A percentile compares a stretch with the other conserved stretches of the same genome.
phyloP scores from a whole-genome alignment of 2,329 filamentous ascomycete species.

The Daldinia sp. region DNA sequence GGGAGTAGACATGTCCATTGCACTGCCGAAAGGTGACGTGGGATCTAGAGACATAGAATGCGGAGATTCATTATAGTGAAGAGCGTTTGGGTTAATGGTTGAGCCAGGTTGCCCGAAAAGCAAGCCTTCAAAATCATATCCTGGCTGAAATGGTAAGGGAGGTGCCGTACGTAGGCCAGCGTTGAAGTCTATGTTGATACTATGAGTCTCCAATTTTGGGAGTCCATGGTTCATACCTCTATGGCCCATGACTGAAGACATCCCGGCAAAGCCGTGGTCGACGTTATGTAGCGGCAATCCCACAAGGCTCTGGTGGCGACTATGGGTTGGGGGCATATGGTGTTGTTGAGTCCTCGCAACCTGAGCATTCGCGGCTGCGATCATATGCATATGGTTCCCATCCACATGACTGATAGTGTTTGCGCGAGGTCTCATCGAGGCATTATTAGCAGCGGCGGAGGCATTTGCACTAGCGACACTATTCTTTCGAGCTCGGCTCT shows the following conservation, averaged over 20 bases:
- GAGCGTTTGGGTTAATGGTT: slow-evolving; percentile 74
- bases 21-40: slow-evolving; percentile 66
- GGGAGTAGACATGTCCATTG: slow-evolving; percentile 62
- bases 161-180: slow-evolving; percentile 82
- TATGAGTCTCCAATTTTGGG: slow-evolving; percentile 83
- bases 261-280: slow-evolving; percentile 74
- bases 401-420: slow-evolving; percentile 98
- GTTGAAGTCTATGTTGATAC: slow-evolving; percentile 71
- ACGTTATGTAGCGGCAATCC: slow-evolving; percentile 68
- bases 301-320: slow-evolving; percentile 77
- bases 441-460: slow-evolving; percentile 57
- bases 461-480: slow-evolving; percentile 73
- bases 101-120: slow-evolving; percentile 72
- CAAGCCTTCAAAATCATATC: slow-evolving; percentile 74
- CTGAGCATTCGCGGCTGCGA: slow-evolving; percentile 66
- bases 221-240: slow-evolving; percentile 73
- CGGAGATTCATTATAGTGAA: slow-evolving; percentile 86
- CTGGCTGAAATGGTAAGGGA: slow-evolving; percentile 64
- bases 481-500: slow-evolving; percentile 87
- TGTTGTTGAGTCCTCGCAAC: slow-evolving; percentile 53
- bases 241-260: slow-evolving; percentile 73
- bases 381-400: slow-evolving; percentile 75
- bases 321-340: slow-evolving; percentile 63
- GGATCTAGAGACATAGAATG: slow-evolving; percentile 71
- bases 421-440: slow-evolving; percentile 82